These are phyloP conservation scores for Skeletonema potamos DNA, from an alignment of 108 stramenopile genomes.

Conservation along the genomic window DNA sequence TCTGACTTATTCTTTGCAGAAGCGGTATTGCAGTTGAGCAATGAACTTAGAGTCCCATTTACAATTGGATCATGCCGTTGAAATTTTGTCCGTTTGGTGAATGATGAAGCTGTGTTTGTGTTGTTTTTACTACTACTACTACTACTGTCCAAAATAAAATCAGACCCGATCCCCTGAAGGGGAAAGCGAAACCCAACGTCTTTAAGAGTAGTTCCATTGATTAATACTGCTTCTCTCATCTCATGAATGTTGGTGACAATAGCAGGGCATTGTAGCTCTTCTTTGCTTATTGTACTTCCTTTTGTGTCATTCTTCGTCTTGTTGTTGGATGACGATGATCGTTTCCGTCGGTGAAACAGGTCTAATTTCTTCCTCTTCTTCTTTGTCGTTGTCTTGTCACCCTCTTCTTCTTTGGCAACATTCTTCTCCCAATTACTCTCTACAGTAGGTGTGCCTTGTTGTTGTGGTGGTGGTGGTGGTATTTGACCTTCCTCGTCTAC, in stretches of 20 bases:
- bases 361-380: not conserved
- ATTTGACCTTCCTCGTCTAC: not conserved
- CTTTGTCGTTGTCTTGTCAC: not conserved
- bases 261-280: conserved; percentile 32
- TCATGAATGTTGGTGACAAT: conserved; percentile 42
- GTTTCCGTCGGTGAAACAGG: not conserved
- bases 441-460: too few relatives aligned
- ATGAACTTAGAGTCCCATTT: conserved; percentile 39
- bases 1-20: conserved; percentile 18
- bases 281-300: conserved; percentile 11
- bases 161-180: conserved; percentile 26
- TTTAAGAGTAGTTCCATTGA: conserved; percentile 23
- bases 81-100: conserved; percentile 7
- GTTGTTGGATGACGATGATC: not conserved
- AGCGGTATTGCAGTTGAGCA: conserved; percentile 7
- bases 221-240: conserved; percentile 32
- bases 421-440: not conserved
- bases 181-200: conserved; percentile 51
- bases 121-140: too few relatives aligned
- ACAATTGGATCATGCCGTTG: conserved; percentile 43
- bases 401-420: not conserved
- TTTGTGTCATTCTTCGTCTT: not conserved
- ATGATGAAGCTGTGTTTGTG: not conserved
- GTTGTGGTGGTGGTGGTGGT: not conserved
- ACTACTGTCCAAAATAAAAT: conserved; percentile 12